Evolutionary conservation across 768 basidiomycete genomes (phyloP).

Genomic region (Auricularia sp.): DNA sequence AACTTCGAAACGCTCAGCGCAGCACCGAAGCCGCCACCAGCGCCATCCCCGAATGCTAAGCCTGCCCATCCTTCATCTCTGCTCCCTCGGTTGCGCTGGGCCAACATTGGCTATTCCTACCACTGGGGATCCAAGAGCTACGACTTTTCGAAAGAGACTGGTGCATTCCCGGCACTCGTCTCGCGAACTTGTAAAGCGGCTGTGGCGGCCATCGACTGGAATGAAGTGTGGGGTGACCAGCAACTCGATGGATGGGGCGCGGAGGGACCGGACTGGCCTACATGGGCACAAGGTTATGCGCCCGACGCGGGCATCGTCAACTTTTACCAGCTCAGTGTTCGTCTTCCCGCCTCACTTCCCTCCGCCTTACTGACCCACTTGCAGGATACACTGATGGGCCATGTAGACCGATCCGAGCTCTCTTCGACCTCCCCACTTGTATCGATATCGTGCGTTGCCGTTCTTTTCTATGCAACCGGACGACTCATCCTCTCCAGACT

Average conservation of each 20-base stretch:
- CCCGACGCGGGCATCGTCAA: slow-evolving; percentile 97
- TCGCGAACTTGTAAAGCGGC: slow-evolving; percentile 50
- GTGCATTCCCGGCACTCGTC: slow-evolving; percentile 48
- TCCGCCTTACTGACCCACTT: neutral
- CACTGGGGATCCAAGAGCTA: slow-evolving; percentile 97
- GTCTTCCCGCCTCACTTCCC: neutral
- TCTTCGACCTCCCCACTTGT: slow-evolving; percentile 88
- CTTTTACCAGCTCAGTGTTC: slow-evolving; percentile 75
- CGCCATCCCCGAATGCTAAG: slow-evolving; percentile 53
- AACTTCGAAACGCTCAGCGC: slow-evolving; percentile 44
- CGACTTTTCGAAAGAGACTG: slow-evolving; percentile 67
- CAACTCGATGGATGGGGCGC: slow-evolving; percentile 41
- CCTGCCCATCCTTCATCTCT: slow-evolving; percentile 46
- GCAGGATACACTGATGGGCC: slow-evolving; percentile 88
- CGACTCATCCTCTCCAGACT: slow-evolving; percentile 38
- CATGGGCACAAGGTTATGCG: slow-evolving; percentile 73
- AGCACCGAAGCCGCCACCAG: slow-evolving; percentile 49
- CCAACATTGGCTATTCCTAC: slow-evolving; percentile 92
- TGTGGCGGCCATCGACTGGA: slow-evolving; percentile 62
- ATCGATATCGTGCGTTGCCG: slow-evolving; percentile 72
- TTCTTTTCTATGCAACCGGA: neutral
- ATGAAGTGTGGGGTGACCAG: slow-evolving; percentile 38
- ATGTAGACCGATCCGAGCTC: slow-evolving; percentile 94
- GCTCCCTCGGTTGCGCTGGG: slow-evolving; percentile 79
- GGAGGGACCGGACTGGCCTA: slow-evolving; percentile 51